Conservation (phyloP, 2,329 filamentous ascomycete genomes). For the Talaromyces verruculosus region DNA sequence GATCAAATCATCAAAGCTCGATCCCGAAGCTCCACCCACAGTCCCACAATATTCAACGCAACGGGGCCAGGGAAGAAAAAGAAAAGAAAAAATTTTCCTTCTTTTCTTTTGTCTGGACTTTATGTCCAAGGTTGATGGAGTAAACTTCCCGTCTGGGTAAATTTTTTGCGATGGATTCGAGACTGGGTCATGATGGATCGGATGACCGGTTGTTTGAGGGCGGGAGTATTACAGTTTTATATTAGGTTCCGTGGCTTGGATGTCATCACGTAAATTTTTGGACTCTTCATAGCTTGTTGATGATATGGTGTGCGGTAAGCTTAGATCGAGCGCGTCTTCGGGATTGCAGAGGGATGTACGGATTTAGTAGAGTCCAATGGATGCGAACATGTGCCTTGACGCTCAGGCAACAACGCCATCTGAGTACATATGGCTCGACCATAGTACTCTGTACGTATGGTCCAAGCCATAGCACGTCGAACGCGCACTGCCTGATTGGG, state of each 20-base stretch:
- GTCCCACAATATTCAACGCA: background rate
- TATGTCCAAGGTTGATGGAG: background rate
- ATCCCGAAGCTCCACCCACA: background rate
- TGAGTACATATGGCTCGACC: too few relatives aligned
- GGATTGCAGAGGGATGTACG: constrained; percentile 1
- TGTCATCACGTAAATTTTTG: background rate
- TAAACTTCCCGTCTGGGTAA: background rate
- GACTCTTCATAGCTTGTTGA: background rate
- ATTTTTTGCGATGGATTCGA: background rate
- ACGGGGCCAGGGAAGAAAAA: background rate
- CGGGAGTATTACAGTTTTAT: background rate
- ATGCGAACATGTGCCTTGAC: background rate
- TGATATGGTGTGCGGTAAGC: background rate
- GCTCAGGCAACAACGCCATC: background rate
- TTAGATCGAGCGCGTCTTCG: background rate
- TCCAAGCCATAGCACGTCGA: too few relatives aligned
- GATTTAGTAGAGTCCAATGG: background rate
- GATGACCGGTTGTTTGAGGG: constrained; percentile 2
- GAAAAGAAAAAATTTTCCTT: background rate
- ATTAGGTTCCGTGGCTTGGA: background rate
- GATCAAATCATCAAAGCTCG: constrained; percentile 6
- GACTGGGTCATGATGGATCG: background rate
- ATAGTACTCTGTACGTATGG: too few relatives aligned
- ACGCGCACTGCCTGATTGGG: too few relatives aligned
- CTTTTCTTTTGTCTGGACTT: background rate